These are phyloP conservation scores for Pholiota conissans DNA, from an alignment of 768 basidiomycete species.

Conservation along the genomic window DNA sequence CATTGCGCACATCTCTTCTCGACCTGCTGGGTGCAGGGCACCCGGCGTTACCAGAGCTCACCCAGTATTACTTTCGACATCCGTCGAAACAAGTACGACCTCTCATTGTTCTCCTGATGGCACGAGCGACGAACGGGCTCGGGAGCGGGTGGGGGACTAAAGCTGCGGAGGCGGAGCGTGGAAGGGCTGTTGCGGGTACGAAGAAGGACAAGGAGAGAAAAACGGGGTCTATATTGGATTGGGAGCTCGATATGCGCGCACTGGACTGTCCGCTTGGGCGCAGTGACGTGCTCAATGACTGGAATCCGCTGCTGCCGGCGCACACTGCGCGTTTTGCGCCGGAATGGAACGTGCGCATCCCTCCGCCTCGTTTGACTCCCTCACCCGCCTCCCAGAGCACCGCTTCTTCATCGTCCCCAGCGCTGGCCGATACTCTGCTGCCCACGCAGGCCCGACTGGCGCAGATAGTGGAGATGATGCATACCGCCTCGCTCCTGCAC, in stretches of 20 bases:
- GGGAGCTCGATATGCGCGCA: background rate
- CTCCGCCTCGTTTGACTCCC: conserved; percentile 4
- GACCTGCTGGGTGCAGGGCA: conserved; percentile 81
- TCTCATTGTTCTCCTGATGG: conserved; percentile 80
- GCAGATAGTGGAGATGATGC: conserved; percentile 95
- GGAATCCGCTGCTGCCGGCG: conserved; percentile 77
- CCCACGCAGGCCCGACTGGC: conserved; percentile 91
- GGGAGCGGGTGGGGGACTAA: conserved; percentile 62
- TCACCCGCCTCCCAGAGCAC: conserved; percentile 29
- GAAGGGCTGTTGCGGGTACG: conserved; percentile 41
- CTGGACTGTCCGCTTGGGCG: conserved; percentile 74
- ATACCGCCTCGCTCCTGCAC: conserved; percentile 92
- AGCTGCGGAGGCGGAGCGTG: conserved; percentile 50
- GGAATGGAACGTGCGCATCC: conserved; percentile 33
- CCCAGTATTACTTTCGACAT: conserved; percentile 90
- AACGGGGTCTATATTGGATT: conserved; percentile 28
- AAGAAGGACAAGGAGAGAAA: conserved; percentile 11
- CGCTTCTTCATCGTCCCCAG: conserved; percentile 10
- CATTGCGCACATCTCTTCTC: conserved; percentile 68
- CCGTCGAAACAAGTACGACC: conserved; percentile 91
- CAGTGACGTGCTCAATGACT: conserved; percentile 82
- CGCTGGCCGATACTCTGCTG: conserved; percentile 41
- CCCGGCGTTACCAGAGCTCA: conserved; percentile 79
- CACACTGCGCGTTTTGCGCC: conserved; percentile 56
- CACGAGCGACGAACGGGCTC: conserved; percentile 89